phyloP scores from a whole-genome alignment of 352 stramenopile genomes.

The Saprolegnia diclina region DNA sequence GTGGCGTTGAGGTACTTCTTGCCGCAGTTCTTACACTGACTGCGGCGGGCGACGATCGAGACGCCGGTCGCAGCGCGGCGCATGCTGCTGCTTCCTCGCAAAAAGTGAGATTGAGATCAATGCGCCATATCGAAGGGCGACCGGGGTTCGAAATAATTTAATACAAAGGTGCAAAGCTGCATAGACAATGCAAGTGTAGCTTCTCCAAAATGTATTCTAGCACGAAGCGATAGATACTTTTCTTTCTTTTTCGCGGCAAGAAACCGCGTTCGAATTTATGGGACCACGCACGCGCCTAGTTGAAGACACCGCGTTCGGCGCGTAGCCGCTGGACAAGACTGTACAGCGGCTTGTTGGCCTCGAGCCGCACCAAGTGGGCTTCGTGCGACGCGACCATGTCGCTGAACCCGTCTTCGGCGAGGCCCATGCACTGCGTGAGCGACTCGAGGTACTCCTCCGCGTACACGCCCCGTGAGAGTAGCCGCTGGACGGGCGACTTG shows the following conservation, averaged over 20 bases:
- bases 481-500: slow-evolving; percentile 52
- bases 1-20: slow-evolving; percentile 24
- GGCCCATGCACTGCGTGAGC: slow-evolving; percentile 62
- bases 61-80: neutral
- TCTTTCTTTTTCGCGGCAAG: slow-evolving; percentile 2
- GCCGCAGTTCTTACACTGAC: slow-evolving; percentile 25
- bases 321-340: slow-evolving; percentile 48
- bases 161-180: neutral
- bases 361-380: slow-evolving; percentile 47
- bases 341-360: slow-evolving; percentile 42
- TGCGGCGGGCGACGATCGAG: slow-evolving; percentile 14
- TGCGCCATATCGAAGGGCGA: neutral
- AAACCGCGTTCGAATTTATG: neutral
- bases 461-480: slow-evolving; percentile 71
- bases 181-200: neutral
- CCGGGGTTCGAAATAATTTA: slow-evolving; percentile 3
- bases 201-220: neutral
- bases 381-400: slow-evolving; percentile 64
- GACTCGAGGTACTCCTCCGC: slow-evolving; percentile 68
- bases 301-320: neutral
- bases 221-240: neutral
- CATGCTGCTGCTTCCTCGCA: neutral
- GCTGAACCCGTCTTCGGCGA: slow-evolving; percentile 41
- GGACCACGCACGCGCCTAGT: too few relatives aligned
- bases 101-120: neutral